These are phyloP conservation scores for Theileria sp. DNA, from an alignment of 169 alveolate species.

Conservation along the genomic window DNA sequence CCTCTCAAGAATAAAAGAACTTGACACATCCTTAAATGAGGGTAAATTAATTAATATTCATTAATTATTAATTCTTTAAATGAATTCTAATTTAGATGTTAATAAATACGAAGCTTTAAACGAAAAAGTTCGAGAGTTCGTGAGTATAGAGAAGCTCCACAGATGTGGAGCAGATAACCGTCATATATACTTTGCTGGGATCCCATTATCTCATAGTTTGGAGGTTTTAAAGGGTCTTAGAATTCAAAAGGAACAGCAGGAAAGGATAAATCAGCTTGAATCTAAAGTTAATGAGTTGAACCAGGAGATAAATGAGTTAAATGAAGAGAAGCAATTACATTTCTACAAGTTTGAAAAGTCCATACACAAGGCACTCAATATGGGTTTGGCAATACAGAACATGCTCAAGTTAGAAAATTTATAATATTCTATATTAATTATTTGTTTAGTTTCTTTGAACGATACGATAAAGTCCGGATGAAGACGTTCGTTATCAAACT, in stretches of 20 bases:
- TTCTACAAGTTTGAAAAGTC: conserved; percentile 44
- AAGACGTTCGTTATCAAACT: background rate
- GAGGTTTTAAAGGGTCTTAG: conserved; percentile 20
- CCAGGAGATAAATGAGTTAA: conserved; percentile 26
- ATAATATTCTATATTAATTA: background rate
- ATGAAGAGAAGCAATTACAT: conserved; percentile 22
- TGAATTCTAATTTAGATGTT: background rate
- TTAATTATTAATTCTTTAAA: background rate
- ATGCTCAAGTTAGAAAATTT: background rate
- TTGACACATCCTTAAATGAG: background rate
- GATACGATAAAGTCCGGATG: background rate
- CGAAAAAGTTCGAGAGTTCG: background rate
- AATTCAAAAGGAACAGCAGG: background rate
- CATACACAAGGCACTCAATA: conserved; percentile 47
- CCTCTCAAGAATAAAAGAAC: conserved; percentile 5
- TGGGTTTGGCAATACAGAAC: conserved; percentile 34
- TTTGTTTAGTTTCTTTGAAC: background rate
- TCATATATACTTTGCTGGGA: conserved; percentile 59
- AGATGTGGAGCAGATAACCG: conserved; percentile 26
- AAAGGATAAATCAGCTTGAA: conserved; percentile 6
- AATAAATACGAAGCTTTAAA: conserved; percentile 2
- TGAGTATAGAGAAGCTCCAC: conserved; percentile 35
- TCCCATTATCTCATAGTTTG: conserved; percentile 42
- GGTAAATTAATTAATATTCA: background rate
- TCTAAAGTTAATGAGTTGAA: conserved; percentile 21